Base-by-base conservation (phyloP, 768 basidiomycete species). In the Hydnum rufescens region DNA sequence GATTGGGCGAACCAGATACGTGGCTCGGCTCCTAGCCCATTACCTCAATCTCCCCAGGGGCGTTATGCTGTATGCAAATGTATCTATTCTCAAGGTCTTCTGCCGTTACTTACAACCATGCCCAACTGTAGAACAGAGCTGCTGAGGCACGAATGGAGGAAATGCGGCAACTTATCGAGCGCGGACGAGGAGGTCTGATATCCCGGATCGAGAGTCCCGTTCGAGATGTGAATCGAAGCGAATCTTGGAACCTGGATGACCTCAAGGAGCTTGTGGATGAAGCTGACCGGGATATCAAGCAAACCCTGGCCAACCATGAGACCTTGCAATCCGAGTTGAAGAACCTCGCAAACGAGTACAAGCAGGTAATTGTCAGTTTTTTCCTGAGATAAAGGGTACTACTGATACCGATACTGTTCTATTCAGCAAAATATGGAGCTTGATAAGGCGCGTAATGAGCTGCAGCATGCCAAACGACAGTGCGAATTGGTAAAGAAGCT, bases 131-230 rank as follows among this genome's bases (percentile, higher is more conserved):
- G 85, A 81, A 74, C 8, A 77, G 66, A 60, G 84, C 78, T 52
- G 83, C 84, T 32, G 78, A 77, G 58, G 78, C 78, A 32, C 76
- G 86, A 23, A 71, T 86, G 70, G 77, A 84, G 58, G 86, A 89
- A 63, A 84, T 89, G 84, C 74, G 78, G 36, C 74, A 74, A 57
- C 67, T 85, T 53, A 85, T 89, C 54, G 66, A 68, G 55, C 73
- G 69, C 55, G 69, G 84, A 57, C 70, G 75, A 59, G 68, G 65
- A 18, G 4, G 68, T 73, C 5, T 71, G 74, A n/a, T n/a, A n/a
- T 53, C 71, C 71, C 25, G 65, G 64, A 52, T 71, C 74, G 34
- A 72, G 60, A 36, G 32, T 62, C 19, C 63, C 44, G 26, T 28
- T 47, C 13, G 26, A 28, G 13, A 25, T 13, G 13, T 25, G 8